Percentiles rank a stretch among this genome's conserved stretches.
These are phyloP conservation scores for Nemania sp. DNA, from an alignment of 2,329 filamentous ascomycete genomes.

Conservation along the genomic window DNA sequence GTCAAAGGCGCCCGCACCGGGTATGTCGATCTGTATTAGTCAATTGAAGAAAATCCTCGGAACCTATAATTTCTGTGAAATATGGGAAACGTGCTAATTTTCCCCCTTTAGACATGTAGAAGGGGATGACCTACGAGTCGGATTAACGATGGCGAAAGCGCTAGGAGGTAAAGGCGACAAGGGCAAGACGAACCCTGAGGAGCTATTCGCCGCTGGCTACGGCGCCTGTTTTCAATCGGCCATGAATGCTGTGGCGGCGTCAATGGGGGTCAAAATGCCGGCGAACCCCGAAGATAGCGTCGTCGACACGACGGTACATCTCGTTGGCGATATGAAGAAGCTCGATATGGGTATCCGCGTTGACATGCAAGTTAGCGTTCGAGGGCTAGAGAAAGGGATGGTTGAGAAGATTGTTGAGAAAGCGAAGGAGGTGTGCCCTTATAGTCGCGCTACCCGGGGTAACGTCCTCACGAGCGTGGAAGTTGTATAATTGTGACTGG, in stretches of 20 bases:
- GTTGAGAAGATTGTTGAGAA: constrained; percentile 34
- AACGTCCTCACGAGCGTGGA: constrained; percentile 38
- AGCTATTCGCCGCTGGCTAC: constrained; percentile 41
- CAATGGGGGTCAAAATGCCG: constrained; percentile 35
- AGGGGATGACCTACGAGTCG: constrained; percentile 37
- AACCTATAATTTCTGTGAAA: not conserved
- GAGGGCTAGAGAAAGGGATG: constrained; percentile 28
- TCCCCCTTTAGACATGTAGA: constrained; percentile 34
- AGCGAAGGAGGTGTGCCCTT: constrained; percentile 39
- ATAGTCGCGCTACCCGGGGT: constrained; percentile 36
- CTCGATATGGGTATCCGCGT: constrained; percentile 41
- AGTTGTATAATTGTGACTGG: constrained; percentile 26
- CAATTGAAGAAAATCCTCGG: not conserved
- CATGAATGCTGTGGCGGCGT: constrained; percentile 38
- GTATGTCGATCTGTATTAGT: constrained; percentile 14
- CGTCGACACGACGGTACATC: constrained; percentile 38
- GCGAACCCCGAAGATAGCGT: constrained; percentile 34
- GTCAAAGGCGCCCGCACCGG: constrained; percentile 40
- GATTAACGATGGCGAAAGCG: constrained; percentile 39
- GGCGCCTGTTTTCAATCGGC: constrained; percentile 41
- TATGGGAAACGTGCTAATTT: constrained; percentile 3
- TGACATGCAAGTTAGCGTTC: constrained; percentile 34
- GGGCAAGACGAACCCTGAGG: constrained; percentile 42
- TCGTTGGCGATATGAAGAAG: constrained; percentile 40
- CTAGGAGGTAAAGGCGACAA: constrained; percentile 37